Percentiles rank a stretch among this genome's conserved stretches.
phyloP scores from a whole-genome alignment of 805 yeast species.

The Candida nitratophila region DNA sequence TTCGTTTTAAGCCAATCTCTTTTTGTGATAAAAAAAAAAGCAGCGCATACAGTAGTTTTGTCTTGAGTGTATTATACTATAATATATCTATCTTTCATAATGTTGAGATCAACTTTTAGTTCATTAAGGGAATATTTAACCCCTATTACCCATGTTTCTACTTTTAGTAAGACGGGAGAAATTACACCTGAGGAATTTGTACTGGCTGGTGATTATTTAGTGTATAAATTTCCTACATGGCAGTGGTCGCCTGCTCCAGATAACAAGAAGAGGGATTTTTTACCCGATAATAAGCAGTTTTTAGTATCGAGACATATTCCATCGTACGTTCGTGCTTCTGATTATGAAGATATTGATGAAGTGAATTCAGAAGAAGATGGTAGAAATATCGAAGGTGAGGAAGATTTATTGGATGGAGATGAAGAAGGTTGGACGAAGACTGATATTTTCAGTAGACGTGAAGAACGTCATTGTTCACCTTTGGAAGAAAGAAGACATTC shows the following conservation, averaged over 20 bases:
- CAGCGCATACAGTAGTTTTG: no score
- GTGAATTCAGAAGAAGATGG: slow-evolving; percentile 9
- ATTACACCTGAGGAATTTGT: slow-evolving; percentile 95
- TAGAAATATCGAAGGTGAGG: slow-evolving; percentile 3
- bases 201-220: slow-evolving; percentile 87
- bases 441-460: slow-evolving; percentile 1
- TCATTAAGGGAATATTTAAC: slow-evolving; percentile 89
- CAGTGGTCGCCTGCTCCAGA: slow-evolving; percentile 69
- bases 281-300: slow-evolving; percentile 84
- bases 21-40: no score
- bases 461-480: slow-evolving; percentile 10
- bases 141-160: slow-evolving; percentile 82
- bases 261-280: slow-evolving; percentile 50
- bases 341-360: slow-evolving; percentile 38
- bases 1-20: no score
- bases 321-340: slow-evolving; percentile 63
- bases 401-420: slow-evolving; percentile 22
- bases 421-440: slow-evolving; percentile 59
- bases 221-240: slow-evolving; percentile 95
- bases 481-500: slow-evolving; percentile 22
- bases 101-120: slow-evolving; percentile 66
- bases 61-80: background rate
- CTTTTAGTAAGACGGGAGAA: slow-evolving; percentile 81
- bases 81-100: background rate
- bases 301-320: slow-evolving; percentile 89